Evolutionary conservation across 2,329 filamentous ascomycete species (phyloP).

Genomic region (Tolypocladium album): DNA sequence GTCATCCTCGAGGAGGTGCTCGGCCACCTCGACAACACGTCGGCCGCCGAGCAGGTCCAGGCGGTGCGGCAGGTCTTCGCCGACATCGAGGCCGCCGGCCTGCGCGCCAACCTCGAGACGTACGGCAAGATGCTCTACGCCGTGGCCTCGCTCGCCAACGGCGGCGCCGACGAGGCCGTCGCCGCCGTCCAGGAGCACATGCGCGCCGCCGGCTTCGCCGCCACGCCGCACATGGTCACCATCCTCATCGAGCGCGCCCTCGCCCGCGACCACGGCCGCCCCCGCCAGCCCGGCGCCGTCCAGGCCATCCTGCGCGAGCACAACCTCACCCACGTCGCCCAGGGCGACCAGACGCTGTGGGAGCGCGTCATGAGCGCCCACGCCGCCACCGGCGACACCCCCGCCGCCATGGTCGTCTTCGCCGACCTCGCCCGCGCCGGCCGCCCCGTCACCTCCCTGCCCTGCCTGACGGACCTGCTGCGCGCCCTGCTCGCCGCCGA

Average conservation of each 20-base stretch:
- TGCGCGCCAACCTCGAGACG: constrained; percentile 49
- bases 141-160: constrained; percentile 22
- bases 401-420: constrained; percentile 38
- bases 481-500: constrained; percentile 14
- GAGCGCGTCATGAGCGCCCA: constrained; percentile 61
- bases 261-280: constrained; percentile 42
- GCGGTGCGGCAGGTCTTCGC: constrained; percentile 44
- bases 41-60: constrained; percentile 37
- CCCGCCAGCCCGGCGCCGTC: constrained; percentile 46
- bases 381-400: constrained; percentile 39
- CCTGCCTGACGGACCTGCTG: constrained; percentile 33
- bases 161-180: constrained; percentile 36
- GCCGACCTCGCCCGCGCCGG: constrained; percentile 27
- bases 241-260: constrained; percentile 63
- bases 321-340: constrained; percentile 23
- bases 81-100: constrained; percentile 44
- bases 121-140: constrained; percentile 61
- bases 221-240: constrained; percentile 60
- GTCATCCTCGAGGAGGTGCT: constrained; percentile 56
- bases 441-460: constrained; percentile 29
- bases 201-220: constrained; percentile 35
- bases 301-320: constrained; percentile 48
- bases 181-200: constrained; percentile 54
- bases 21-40: constrained; percentile 24
- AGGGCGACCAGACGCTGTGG: constrained; percentile 54